These are phyloP conservation scores for Narthecium ossifragum DNA, from an alignment of 106 monocot species.

Conservation along the genomic window DNA sequence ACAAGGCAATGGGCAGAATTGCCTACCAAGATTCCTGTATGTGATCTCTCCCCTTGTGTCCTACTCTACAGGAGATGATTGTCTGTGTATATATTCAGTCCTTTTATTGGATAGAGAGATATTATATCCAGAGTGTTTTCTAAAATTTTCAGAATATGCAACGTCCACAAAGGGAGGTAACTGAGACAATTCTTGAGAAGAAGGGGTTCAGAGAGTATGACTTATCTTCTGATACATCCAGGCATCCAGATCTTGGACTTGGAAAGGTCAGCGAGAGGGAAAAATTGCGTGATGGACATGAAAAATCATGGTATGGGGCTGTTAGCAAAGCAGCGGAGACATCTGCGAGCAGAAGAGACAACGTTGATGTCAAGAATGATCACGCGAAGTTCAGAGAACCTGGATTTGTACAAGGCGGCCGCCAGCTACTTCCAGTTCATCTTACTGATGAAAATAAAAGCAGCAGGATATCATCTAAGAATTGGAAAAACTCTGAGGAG, in stretches of 20 bases:
- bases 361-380: constrained; percentile 27
- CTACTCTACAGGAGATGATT: too few relatives aligned
- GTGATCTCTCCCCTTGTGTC: too few relatives aligned
- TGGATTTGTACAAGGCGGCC: constrained; percentile 14
- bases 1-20: constrained; percentile 45
- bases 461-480: constrained; percentile 21
- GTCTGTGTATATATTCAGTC: too few relatives aligned
- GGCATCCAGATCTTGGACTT: constrained; percentile 14
- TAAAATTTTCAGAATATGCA: constrained; percentile 33
- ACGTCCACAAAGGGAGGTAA: constrained; percentile 22
- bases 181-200: constrained; percentile 30
- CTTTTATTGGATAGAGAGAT: too few relatives aligned
- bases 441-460: constrained; percentile 13
- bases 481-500: constrained; percentile 94
- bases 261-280: constrained; percentile 15
- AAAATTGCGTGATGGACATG: constrained; percentile 26
- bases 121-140: too few relatives aligned
- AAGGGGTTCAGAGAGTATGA: constrained; percentile 29
- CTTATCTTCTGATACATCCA: constrained; percentile 19
- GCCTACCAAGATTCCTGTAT: constrained; percentile 37
- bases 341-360: constrained; percentile 14
- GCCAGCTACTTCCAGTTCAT: constrained; percentile 12
- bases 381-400: constrained; percentile 10
- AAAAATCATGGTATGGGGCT: constrained; percentile 22
- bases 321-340: constrained; percentile 10